These are phyloP conservation scores for Austropuccinia psidii DNA, from an alignment of 1,284 basidiomycete genomes.

Conservation along the genomic window DNA sequence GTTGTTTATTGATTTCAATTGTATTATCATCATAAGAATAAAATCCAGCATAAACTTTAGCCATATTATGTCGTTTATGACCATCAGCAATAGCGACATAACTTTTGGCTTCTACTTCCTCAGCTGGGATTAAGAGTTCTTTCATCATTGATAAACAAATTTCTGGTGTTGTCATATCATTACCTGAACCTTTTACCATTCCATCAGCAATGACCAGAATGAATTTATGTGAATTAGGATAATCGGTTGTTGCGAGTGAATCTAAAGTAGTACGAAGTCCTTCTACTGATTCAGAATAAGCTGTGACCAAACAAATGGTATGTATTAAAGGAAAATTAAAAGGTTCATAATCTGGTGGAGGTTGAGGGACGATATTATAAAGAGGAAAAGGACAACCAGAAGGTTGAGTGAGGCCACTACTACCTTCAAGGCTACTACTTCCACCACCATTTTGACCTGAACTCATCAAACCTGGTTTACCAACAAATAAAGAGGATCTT, in stretches of 20 bases:
- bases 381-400: constrained; percentile 77
- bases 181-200: constrained; percentile 93
- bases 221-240: constrained; percentile 95
- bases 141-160: constrained; percentile 97
- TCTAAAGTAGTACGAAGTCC: constrained; percentile 95
- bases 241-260: constrained; percentile 95
- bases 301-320: constrained; percentile 92
- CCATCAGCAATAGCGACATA: constrained; percentile 99
- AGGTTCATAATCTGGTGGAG: constrained; percentile 80
- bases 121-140: constrained; percentile 72
- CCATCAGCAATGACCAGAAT: constrained; percentile 95
- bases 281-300: constrained; percentile 94
- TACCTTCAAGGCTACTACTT: constrained; percentile 10
- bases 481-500: constrained; percentile 26
- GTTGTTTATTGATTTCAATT: constrained; percentile 86
- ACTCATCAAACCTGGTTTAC: constrained; percentile 28
- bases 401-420: constrained; percentile 35
- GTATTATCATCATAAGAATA: constrained; percentile 93
- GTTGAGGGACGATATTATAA: constrained; percentile 82
- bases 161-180: constrained; percentile 78
- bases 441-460: not conserved
- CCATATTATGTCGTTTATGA: constrained; percentile 98
- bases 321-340: constrained; percentile 94
- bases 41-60: constrained; percentile 95
- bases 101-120: constrained; percentile 86